These are phyloP conservation scores for Pythium aphanidermatum DNA, from an alignment of 352 stramenopile genomes.

Conservation along the genomic window DNA sequence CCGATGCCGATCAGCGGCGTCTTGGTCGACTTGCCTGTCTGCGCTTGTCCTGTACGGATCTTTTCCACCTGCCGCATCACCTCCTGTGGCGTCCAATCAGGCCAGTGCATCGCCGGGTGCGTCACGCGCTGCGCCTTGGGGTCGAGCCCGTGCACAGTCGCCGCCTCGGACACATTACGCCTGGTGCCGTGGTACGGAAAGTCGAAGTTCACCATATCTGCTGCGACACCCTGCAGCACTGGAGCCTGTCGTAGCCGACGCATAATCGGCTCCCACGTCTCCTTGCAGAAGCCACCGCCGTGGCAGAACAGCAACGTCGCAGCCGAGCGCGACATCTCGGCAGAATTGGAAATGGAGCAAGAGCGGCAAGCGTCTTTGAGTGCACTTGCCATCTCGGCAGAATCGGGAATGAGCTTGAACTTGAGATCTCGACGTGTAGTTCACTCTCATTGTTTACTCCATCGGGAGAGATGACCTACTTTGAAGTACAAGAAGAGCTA, in stretches of 20 bases:
- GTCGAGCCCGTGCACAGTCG: conserved; percentile 22
- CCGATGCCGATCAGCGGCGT: conserved; percentile 42
- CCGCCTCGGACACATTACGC: conserved; percentile 27
- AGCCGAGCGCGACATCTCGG: background rate
- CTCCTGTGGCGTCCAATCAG: conserved; percentile 10
- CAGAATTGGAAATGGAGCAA: background rate
- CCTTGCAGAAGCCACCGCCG: conserved; percentile 42
- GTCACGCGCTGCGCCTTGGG: conserved; percentile 19
- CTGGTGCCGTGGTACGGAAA: conserved; percentile 36
- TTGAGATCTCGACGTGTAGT: no score
- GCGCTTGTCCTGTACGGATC: conserved; percentile 11
- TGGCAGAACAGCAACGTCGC: conserved; percentile 37
- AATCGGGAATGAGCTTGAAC: no score
- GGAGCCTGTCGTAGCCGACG: conserved; percentile 26
- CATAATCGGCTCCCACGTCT: conserved; percentile 41
- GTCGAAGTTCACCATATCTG: conserved; percentile 22
- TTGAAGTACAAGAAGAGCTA: no score
- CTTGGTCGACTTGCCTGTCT: background rate
- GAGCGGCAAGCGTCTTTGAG: no score
- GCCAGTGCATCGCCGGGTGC: conserved; percentile 32
- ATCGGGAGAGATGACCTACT: no score
- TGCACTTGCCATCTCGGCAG: no score
- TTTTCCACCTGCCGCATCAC: conserved; percentile 3
- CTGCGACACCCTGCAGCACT: conserved; percentile 15
- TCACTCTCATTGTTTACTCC: no score